phyloP scores from a whole-genome alignment of 2,329 filamentous ascomycete species.

The Fonsecaea monophora region DNA sequence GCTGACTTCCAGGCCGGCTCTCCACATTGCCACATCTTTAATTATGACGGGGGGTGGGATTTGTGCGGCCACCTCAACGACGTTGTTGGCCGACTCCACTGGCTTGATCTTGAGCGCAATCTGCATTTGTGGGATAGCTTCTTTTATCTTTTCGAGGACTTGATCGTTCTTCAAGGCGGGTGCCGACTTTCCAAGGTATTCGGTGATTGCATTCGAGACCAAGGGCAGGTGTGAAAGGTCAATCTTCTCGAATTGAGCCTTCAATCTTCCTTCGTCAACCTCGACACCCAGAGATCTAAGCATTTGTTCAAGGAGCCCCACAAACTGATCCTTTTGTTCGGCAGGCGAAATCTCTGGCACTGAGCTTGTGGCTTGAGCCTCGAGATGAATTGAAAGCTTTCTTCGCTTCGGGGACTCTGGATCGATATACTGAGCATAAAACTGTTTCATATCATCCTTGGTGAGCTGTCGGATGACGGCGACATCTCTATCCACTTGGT shows the following conservation, averaged over 20 bases:
- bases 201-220: constrained; percentile 57
- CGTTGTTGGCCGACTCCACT: constrained; percentile 38
- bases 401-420: constrained; percentile 75
- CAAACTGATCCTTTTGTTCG: constrained; percentile 55
- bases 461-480: constrained; percentile 74
- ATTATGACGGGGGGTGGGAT: constrained; percentile 65
- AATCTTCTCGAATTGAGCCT: constrained; percentile 53
- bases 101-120: constrained; percentile 55
- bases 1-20: constrained; percentile 75
- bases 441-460: constrained; percentile 79
- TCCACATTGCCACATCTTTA: constrained; percentile 79
- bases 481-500: constrained; percentile 80
- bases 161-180: constrained; percentile 57
- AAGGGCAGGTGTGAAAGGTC: constrained; percentile 57
- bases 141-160: constrained; percentile 58
- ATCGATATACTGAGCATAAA: constrained; percentile 77
- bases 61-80: constrained; percentile 49
- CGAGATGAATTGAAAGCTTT: constrained; percentile 84
- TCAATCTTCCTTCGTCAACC: constrained; percentile 45
- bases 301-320: constrained; percentile 54
- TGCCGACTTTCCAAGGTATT: constrained; percentile 59
- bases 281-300: constrained; percentile 57
- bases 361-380: constrained; percentile 69
- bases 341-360: constrained; percentile 42
- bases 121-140: constrained; percentile 55